Conservation (phyloP, 768 basidiomycete species). For the Tricholoma furcatifolium region DNA sequence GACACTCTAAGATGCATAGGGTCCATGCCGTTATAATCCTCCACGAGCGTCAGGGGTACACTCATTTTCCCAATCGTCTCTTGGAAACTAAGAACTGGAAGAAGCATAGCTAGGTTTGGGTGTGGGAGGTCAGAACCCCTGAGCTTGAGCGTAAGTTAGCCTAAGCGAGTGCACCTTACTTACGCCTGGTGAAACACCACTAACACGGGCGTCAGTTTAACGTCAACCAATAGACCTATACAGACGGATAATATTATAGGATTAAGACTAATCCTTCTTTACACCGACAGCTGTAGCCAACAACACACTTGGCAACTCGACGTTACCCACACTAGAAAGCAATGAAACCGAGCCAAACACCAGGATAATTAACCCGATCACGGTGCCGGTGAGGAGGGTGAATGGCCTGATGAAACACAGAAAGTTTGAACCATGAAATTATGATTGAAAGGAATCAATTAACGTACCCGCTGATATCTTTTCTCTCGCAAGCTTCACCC, state of each 20-base stretch:
- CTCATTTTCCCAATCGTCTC: no score
- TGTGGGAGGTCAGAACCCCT: no score
- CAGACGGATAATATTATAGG: slow-evolving; percentile 6
- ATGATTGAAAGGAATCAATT: not conserved
- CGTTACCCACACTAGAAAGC: slow-evolving; percentile 58
- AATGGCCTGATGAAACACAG: slow-evolving; percentile 54
- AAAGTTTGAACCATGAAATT: slow-evolving; percentile 6
- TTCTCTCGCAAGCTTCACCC: slow-evolving; percentile 72
- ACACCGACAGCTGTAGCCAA: slow-evolving; percentile 54
- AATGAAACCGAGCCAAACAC: slow-evolving; percentile 67
- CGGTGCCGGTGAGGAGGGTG: slow-evolving; percentile 69
- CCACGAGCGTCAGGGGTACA: no score
- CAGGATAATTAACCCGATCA: slow-evolving; percentile 60
- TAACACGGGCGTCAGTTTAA: not conserved
- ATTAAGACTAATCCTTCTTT: slow-evolving; percentile 50
- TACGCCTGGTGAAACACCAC: not conserved
- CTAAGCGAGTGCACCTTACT: no score
- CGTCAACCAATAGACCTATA: not conserved
- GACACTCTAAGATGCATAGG: not conserved
- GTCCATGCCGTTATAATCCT: no score
- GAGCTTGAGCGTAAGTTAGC: no score
- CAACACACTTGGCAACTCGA: slow-evolving; percentile 73
- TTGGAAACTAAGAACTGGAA: no score
- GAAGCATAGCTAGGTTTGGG: no score
- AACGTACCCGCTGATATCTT: slow-evolving; percentile 78